A percentile compares a stretch with the other conserved stretches of the same genome.
These are phyloP conservation scores for Globisporangium cylindrosporum DNA, from an alignment of 352 stramenopile species.

Conservation along the genomic window DNA sequence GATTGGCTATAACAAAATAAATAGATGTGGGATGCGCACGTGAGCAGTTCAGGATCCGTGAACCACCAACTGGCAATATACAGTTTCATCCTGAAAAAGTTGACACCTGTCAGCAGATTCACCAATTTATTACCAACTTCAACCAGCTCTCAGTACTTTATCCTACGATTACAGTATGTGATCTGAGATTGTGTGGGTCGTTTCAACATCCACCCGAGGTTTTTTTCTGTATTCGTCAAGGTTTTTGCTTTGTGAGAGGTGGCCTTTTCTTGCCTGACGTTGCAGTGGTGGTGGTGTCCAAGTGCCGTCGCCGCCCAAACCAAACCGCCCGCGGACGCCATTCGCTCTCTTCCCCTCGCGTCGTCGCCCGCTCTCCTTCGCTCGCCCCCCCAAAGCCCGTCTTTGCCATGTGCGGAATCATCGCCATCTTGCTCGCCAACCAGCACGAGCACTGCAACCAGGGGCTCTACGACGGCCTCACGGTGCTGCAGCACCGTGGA, in stretches of 20 bases:
- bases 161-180: background rate
- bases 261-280: slow-evolving; percentile 8
- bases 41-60: background rate
- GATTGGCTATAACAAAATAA: slow-evolving; percentile 6
- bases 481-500: slow-evolving; percentile 97
- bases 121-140: background rate
- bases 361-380: background rate
- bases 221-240: background rate
- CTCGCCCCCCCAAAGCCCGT: background rate
- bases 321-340: slow-evolving; percentile 2
- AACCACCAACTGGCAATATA: slow-evolving; percentile 8
- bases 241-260: background rate
- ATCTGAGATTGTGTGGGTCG: slow-evolving; percentile 3
- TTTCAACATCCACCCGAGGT: background rate
- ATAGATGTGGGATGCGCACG: background rate
- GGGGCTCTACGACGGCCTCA: slow-evolving; percentile 96
- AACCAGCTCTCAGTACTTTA: background rate
- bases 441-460: slow-evolving; percentile 94
- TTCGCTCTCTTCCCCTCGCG: slow-evolving; percentile 5
- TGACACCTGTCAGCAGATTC: background rate
- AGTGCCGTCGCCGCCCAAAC: background rate
- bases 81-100: background rate
- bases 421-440: slow-evolving; percentile 95
- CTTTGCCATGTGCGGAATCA: slow-evolving; percentile 97
- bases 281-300: slow-evolving; percentile 10